These are phyloP conservation scores for Sporothrix luriei DNA, from an alignment of 2,329 filamentous ascomycete species.

Conservation along the genomic window DNA sequence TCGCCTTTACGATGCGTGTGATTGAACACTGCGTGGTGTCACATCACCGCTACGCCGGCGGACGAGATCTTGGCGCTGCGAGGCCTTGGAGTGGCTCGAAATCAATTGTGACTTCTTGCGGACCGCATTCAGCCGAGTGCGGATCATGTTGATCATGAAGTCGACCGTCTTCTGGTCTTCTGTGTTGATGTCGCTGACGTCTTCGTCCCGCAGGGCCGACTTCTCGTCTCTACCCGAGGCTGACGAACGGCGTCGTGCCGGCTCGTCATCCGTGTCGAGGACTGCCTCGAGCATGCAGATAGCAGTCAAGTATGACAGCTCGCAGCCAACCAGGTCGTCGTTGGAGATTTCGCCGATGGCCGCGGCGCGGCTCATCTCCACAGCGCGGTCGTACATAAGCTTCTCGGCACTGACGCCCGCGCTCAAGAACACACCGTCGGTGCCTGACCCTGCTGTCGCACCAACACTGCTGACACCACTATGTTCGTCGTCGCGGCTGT, in stretches of 20 bases:
- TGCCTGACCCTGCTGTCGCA: conserved; percentile 62
- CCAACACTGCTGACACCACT: conserved; percentile 54
- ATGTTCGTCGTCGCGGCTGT: conserved; percentile 49
- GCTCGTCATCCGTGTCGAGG: conserved; percentile 75
- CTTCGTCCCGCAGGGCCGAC: conserved; percentile 46
- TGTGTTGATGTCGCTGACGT: conserved; percentile 57
- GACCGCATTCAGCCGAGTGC: conserved; percentile 56
- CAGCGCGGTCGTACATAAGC: conserved; percentile 94
- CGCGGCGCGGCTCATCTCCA: conserved; percentile 94
- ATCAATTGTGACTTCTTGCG: conserved; percentile 65
- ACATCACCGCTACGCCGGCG: conserved; percentile 60
- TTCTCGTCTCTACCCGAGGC: conserved; percentile 44
- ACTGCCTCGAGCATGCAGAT: conserved; percentile 95
- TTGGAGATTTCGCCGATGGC: conserved; percentile 96
- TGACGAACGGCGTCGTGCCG: conserved; percentile 43
- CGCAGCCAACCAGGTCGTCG: conserved; percentile 82
- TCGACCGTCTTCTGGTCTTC: conserved; percentile 74
- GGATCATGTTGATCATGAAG: conserved; percentile 69
- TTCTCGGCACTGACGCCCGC: conserved; percentile 92
- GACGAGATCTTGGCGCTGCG: conserved; percentile 48
- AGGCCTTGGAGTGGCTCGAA: conserved; percentile 58
- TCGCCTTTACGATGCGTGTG: conserved; percentile 46
- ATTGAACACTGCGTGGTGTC: conserved; percentile 58
- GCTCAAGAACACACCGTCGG: conserved; percentile 80
- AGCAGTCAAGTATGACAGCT: conserved; percentile 89